A percentile compares a stretch with the other conserved stretches of the same genome.
Evolutionary conservation across 2,329 filamentous ascomycete genomes (phyloP).

Genomic region (Cadophora gregata): DNA sequence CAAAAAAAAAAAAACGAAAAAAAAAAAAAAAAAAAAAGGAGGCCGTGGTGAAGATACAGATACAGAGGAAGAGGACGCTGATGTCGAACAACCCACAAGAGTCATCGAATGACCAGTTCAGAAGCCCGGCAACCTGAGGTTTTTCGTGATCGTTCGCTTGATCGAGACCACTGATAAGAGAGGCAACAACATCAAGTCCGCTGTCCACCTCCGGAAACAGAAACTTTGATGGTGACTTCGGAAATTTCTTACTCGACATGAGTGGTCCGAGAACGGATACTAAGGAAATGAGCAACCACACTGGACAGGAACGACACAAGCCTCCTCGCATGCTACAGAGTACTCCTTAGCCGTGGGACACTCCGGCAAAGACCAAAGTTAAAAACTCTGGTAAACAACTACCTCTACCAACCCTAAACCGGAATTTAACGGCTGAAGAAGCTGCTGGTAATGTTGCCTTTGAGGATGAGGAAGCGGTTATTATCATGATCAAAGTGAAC

Average conservation of each 20-base stretch:
- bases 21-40: no score
- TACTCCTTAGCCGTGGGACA: constrained; percentile 17
- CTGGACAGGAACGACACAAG: constrained; percentile 14
- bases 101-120: constrained; percentile 1
- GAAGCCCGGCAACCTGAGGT: neutral
- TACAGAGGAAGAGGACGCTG: neutral
- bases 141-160: constrained; percentile 14
- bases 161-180: constrained; percentile 18
- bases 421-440: neutral
- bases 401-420: constrained; percentile 1
- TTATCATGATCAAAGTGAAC: neutral
- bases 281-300: constrained; percentile 18
- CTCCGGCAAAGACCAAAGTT: constrained; percentile 5
- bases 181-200: neutral
- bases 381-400: neutral
- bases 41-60: no score
- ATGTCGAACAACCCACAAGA: neutral
- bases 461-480: constrained; percentile 18
- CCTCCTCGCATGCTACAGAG: constrained; percentile 18
- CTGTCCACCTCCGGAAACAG: neutral
- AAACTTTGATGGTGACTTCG: constrained; percentile 12
- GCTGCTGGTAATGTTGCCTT: neutral
- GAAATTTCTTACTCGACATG: constrained; percentile 20
- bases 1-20: neutral
- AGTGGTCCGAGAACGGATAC: constrained; percentile 2